phyloP scores from a whole-genome alignment of 768 basidiomycete genomes.

The Serendipita indica region DNA sequence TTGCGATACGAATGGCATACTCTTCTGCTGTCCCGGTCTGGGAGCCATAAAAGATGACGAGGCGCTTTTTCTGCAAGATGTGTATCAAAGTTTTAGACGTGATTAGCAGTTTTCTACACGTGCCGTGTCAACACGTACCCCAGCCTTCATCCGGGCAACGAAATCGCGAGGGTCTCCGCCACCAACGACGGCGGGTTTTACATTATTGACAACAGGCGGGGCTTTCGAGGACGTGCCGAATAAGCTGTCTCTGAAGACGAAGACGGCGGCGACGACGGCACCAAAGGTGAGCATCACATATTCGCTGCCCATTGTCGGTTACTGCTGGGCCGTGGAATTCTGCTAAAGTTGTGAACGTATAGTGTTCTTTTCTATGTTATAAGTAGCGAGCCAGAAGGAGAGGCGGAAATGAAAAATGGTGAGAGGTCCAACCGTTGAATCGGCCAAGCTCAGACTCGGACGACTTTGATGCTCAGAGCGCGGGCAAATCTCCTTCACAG shows the following conservation, averaged over 20 bases:
- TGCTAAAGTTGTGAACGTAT: not conserved
- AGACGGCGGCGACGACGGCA: slow-evolving; percentile 57
- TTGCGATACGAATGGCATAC: slow-evolving; percentile 92
- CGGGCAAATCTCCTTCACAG: not conserved
- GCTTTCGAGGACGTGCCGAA: slow-evolving; percentile 51
- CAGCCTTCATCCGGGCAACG: slow-evolving; percentile 84
- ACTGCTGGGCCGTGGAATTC: not conserved
- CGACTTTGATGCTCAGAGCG: too few species aligned
- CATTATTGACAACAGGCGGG: slow-evolving; percentile 28
- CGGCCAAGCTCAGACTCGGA: not conserved
- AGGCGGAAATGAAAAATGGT: not conserved
- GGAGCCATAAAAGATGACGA: slow-evolving; percentile 95
- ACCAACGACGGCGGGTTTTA: slow-evolving; percentile 37
- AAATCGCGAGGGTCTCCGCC: slow-evolving; percentile 88
- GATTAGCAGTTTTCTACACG: slow-evolving; percentile 6
- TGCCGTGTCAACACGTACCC: slow-evolving; percentile 37
- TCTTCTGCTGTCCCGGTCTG: slow-evolving; percentile 99
- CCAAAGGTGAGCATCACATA: slow-evolving; percentile 57
- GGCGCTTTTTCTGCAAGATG: slow-evolving; percentile 69
- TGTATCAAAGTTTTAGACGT: slow-evolving; percentile 9
- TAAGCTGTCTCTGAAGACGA: slow-evolving; percentile 72
- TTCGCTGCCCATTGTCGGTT: slow-evolving; percentile 33
- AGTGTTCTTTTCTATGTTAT: not conserved
- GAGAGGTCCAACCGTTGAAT: too few species aligned
- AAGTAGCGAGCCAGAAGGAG: not conserved